Conservation (phyloP, 768 basidiomycete genomes). For the Suillus fuscotomentosus region DNA sequence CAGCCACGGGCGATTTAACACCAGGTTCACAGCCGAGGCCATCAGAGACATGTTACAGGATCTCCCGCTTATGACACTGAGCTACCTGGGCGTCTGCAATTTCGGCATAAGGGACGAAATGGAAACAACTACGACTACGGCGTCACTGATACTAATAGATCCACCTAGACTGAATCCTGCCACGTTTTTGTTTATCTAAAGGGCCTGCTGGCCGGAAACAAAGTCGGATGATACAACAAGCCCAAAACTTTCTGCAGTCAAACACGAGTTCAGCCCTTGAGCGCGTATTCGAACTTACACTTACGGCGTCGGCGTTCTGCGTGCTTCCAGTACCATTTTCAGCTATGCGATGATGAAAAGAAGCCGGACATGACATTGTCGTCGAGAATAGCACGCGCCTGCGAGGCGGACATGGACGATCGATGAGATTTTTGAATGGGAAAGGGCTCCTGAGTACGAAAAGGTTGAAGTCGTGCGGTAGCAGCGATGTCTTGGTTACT, state of each 20-base stretch:
- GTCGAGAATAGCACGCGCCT: neutral
- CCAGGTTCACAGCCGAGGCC: too few relatives aligned
- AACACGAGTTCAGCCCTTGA: neutral
- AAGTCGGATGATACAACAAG: neutral
- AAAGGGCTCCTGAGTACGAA: constrained; percentile 1
- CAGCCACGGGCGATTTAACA: too few relatives aligned
- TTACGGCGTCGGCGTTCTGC: neutral
- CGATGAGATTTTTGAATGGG: constrained; percentile 3
- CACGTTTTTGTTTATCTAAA: too few relatives aligned
- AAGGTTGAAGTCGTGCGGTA: neutral
- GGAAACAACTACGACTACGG: too few relatives aligned
- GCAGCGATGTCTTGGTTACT: neutral
- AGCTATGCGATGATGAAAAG: constrained; percentile 6
- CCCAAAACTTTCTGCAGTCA: constrained; percentile 1
- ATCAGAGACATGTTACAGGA: neutral
- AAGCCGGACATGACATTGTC: constrained; percentile 2
- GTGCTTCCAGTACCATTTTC: constrained; percentile 6
- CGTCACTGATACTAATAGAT: too few relatives aligned
- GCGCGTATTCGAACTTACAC: neutral
- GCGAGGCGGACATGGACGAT: constrained; percentile 1
- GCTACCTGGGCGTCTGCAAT: too few relatives aligned
- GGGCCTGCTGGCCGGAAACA: neutral
- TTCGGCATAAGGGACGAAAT: too few relatives aligned
- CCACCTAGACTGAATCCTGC: too few relatives aligned
- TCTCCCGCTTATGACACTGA: too few relatives aligned